A percentile compares a stretch with the other conserved stretches of the same genome.
Evolutionary conservation across 257 asterid species (phyloP).

Genomic region (Solanum gracilifrons): DNA sequence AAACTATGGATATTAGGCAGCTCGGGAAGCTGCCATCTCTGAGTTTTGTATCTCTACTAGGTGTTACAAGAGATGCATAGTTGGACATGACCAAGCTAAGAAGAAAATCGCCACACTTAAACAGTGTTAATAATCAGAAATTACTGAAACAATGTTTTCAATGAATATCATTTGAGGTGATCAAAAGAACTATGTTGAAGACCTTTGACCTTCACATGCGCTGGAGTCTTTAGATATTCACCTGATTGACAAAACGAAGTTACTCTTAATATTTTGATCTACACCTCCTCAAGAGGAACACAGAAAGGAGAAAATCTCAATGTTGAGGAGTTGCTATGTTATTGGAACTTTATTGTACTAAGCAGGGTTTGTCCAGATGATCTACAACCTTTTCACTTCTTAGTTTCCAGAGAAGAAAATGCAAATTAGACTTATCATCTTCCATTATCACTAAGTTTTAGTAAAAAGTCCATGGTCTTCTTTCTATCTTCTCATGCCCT

Average conservation of each 20-base stretch:
- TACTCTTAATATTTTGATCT: not conserved
- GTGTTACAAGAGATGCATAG: not conserved
- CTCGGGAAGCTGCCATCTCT: not conserved
- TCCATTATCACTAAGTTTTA: not conserved
- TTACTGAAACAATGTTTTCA: not conserved
- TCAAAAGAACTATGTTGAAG: not conserved
- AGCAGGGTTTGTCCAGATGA: not conserved
- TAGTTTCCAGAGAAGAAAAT: not conserved
- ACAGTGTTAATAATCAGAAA: too few relatives aligned
- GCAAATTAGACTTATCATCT: not conserved
- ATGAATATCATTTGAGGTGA: not conserved
- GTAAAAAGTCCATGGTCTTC: not conserved
- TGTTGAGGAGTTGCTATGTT: not conserved
- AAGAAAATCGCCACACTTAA: too few relatives aligned
- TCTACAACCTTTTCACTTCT: not conserved
- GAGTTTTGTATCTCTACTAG: not conserved
- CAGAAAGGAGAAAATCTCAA: not conserved
- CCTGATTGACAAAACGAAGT: not conserved
- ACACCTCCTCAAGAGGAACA: not conserved
- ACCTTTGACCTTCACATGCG: not conserved
- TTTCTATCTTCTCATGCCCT: not conserved
- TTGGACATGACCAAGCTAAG: not conserved
- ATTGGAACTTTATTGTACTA: not conserved
- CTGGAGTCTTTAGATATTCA: not conserved
- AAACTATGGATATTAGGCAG: not conserved